phyloP scores from a whole-genome alignment of 2,329 filamentous ascomycete genomes.

The Diaporthe australafricana region DNA sequence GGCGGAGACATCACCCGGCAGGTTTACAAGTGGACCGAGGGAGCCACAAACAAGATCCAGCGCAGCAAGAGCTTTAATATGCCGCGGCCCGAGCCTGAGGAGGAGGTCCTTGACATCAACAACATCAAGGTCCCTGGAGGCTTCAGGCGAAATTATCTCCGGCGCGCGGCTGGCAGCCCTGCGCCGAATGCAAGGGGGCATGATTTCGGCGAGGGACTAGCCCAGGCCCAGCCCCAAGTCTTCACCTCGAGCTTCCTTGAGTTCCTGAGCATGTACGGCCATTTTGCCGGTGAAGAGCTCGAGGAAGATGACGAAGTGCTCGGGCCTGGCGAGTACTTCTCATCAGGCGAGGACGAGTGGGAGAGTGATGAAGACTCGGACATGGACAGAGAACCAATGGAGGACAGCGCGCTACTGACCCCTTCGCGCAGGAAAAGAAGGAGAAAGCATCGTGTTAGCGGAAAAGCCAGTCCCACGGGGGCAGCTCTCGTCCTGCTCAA shows the following conservation, averaged over 20 bases:
- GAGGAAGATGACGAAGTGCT: conserved; percentile 96
- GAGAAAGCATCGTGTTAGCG: conserved; percentile 79
- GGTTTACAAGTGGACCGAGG: conserved; percentile 97
- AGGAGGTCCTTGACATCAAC: conserved; percentile 85
- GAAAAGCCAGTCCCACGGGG: conserved; percentile 82
- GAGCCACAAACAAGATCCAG: conserved; percentile 77
- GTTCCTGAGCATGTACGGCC: conserved; percentile 93
- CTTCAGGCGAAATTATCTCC: conserved; percentile 90
- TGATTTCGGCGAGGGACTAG: conserved; percentile 50
- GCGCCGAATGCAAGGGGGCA: conserved; percentile 54
- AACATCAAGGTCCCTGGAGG: conserved; percentile 94
- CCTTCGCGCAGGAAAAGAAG: conserved; percentile 79
- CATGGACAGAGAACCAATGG: conserved; percentile 82
- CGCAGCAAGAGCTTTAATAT: conserved; percentile 91
- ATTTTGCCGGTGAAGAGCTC: conserved; percentile 96
- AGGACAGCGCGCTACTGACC: conserved; percentile 86
- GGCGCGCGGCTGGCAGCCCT: conserved; percentile 77
- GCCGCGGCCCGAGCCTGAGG: conserved; percentile 81
- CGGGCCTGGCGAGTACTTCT: conserved; percentile 90
- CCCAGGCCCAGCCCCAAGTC: conserved; percentile 66
- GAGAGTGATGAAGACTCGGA: conserved; percentile 67
- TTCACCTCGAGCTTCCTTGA: conserved; percentile 96
- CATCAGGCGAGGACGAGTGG: conserved; percentile 78
- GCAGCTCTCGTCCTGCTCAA: conserved; percentile 91
- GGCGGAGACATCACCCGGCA: conserved; percentile 94